Evolutionary conservation across 306 rosid genomes (phyloP), one percentile per base, ranked within the genome.

Genomic region (Prunus salicina): DNA sequence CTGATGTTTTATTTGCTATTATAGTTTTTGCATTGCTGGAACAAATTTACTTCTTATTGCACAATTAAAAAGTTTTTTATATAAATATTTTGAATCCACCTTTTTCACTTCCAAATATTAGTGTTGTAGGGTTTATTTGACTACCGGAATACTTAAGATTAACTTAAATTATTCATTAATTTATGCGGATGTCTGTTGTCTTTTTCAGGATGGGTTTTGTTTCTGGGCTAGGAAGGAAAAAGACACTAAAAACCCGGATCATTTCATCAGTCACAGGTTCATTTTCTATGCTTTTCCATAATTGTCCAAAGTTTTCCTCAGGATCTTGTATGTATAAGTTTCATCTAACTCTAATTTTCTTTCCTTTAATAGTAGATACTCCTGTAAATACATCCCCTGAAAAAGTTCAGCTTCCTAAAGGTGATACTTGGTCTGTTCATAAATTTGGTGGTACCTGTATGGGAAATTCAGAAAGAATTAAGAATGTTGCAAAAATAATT

Each of bases 401-500:
- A 78, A 89, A 80, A 55, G 87, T 74, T 51, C 80, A 83, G 87
- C 89, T 92, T 64, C 83, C 86, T 12, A 90, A 79, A 77, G 97
- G 96, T 72, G 97, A 87, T 67, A 77, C 74, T 56, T 95, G 99
- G 99, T 90, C 99, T n/a, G 92, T 95, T 47, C 99, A 95, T 82
- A 95, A 95, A 69, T 95, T 95, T 84, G 99, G 99, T 43, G 99
- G 99, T 71, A 95, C 99, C 13, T 95, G 99, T 72, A 89, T 95
- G 79, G 99, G 96, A 78, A 92, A 70, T 80, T 78, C 99, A 0
- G 89, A 88, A 22, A 92, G 99, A 83, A 92, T 95, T 58, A 86
- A 88, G 74, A 92, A 87, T 83, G 97, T 95, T 72, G 97, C 86
- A 0, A 84, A 95, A 62, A 85, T 95, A 72, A 69, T 95, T 83